Base-by-base conservation (phyloP, 1,284 basidiomycete genomes). In the Porodaedalea pini region DNA sequence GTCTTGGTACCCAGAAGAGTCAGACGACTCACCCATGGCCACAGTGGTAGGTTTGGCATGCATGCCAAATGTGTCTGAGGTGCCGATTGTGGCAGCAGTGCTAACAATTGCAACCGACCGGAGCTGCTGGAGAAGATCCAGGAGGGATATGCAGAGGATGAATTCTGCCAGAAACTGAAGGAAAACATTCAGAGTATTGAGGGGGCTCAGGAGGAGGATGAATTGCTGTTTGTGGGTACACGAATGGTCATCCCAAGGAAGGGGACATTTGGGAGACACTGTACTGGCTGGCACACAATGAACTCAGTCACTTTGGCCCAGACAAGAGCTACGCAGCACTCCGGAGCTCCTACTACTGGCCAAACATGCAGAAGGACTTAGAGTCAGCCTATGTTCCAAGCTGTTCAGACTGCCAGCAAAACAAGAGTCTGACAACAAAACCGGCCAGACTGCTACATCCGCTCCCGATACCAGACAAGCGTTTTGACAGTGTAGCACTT, bases 241-340 rank as follows among this genome's bases (percentile, higher is more conserved):
- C 51, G 66, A 0, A 57, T 75, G 0, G 59, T 75, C 3, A 68
- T 77, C 3, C 76, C 73, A 0, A 48, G 55, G 0, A 25, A 3
- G 31, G 29, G 0, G 37, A 54, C 1, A 4, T 67, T 3, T 23
- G 66, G 5, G 63, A 69, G 31, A 34, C 51, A 10, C 54, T 72
- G 0, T 68, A 64, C 44, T 56, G 54, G 0, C 55, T 71, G 1
- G 67, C 65, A 2, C 67, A 70, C 44, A 57, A 64, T 8, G 23
- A n/a, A n/a, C n/a, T n/a, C n/a, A n/a, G n/a, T n/a, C n/a, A n/a
- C n/a, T n/a, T n/a, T n/a, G n/a, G n/a, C n/a, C n/a, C n/a, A n/a
- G n/a, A n/a, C n/a, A n/a, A 70, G 51, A 57, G 57, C 4, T 62
- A 65, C 31, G 25, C 32, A 3, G n/a, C 61, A 0, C 56, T 69